Evolutionary conservation across 164 flowering plant species (phyloP).

Genomic region (Santalum album): DNA sequence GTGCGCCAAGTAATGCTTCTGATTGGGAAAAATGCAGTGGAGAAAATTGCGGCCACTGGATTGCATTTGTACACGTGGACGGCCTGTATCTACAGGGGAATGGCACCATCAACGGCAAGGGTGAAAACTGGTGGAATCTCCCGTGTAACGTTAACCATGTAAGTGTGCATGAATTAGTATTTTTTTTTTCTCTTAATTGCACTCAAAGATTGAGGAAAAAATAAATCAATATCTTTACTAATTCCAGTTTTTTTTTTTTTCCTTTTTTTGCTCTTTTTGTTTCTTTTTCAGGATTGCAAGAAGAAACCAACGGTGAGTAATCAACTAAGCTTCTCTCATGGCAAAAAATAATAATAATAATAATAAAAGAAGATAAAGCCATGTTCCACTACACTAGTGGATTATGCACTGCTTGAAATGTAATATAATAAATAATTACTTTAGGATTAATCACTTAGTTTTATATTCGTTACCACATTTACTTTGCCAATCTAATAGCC

Average conservation of each 20-base stretch:
- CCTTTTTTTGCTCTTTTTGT: not conserved
- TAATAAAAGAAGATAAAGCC: too few relatives aligned
- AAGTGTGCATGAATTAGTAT: not conserved
- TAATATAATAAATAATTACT: too few relatives aligned
- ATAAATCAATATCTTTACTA: too few relatives aligned
- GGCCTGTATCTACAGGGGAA: constrained; percentile 7
- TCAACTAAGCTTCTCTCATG: not conserved
- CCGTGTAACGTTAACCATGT: constrained; percentile 4
- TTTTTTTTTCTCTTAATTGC: too few relatives aligned
- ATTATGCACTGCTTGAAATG: too few relatives aligned
- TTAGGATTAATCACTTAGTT: too few relatives aligned
- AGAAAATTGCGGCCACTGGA: constrained; percentile 3
- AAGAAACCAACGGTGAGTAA: not conserved
- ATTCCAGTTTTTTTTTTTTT: not conserved
- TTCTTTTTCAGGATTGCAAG: not conserved
- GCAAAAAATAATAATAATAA: too few relatives aligned
- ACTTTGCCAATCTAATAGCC: too few relatives aligned
- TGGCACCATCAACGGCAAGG: constrained; percentile 17
- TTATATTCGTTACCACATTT: too few relatives aligned
- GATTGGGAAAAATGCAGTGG: constrained; percentile 6
- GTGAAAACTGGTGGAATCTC: constrained; percentile 22
- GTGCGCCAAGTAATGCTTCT: constrained; percentile 10
- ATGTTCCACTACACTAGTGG: too few relatives aligned
- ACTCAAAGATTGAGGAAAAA: too few relatives aligned
- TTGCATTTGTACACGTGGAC: constrained; percentile 1